phyloP scores from a whole-genome alignment of 352 stramenopile genomes.

The Phytophthora crassamura region DNA sequence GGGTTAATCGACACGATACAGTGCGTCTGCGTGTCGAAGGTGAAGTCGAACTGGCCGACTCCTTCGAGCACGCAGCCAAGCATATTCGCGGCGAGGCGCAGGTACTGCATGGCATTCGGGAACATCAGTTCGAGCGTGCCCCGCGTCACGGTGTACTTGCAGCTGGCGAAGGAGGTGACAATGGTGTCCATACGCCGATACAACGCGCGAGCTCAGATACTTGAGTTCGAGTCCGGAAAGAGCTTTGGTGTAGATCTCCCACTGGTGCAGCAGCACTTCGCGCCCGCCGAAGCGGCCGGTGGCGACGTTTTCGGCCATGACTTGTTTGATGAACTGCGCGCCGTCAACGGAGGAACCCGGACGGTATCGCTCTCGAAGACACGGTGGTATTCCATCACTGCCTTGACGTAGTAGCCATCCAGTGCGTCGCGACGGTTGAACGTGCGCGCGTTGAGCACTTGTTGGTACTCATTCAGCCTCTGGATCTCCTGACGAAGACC shows the following conservation, averaged over 20 bases:
- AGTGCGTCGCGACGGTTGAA: conserved; percentile 51
- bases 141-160: conserved; percentile 47
- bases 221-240: conserved; percentile 46
- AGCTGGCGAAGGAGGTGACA: conserved; percentile 49
- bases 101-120: conserved; percentile 41
- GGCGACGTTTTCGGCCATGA: conserved; percentile 57
- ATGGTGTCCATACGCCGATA: conserved; percentile 31
- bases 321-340: conserved; percentile 45
- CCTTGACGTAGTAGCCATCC: conserved; percentile 57
- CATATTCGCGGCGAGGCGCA: conserved; percentile 34
- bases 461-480: conserved; percentile 36
- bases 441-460: conserved; percentile 34
- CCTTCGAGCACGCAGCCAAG: conserved; percentile 43
- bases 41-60: conserved; percentile 47
- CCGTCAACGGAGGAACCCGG: conserved; percentile 27
- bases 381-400: conserved; percentile 61
- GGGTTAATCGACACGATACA: conserved; percentile 56
- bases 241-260: conserved; percentile 53
- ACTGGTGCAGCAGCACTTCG: conserved; percentile 60
- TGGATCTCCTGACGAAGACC: conserved; percentile 55
- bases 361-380: conserved; percentile 62
- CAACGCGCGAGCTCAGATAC: conserved; percentile 41
- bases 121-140: conserved; percentile 65
- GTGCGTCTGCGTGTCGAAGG: conserved; percentile 47
- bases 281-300: conserved; percentile 51